phyloP scores from a whole-genome alignment of 2,329 filamentous ascomycete genomes.

The Fusarium virguliforme region DNA sequence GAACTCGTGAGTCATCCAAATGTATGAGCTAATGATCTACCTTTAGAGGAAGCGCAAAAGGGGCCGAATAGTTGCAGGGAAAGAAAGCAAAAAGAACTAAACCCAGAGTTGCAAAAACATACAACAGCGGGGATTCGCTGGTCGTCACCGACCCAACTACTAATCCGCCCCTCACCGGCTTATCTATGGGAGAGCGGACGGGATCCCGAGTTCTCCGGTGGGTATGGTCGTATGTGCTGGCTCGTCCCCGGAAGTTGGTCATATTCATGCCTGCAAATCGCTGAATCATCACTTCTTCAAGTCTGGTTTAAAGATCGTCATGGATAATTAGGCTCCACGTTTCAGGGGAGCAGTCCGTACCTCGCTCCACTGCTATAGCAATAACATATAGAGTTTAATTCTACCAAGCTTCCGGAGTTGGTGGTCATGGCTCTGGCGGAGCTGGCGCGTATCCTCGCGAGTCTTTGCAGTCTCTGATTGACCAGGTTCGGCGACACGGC shows the following conservation, averaged over 20 bases:
- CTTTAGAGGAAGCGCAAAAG: not conserved
- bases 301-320: conserved; percentile 10
- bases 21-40: not conserved
- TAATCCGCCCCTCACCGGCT: conserved; percentile 3
- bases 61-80: no score
- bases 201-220: conserved; percentile 2
- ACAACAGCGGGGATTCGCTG: conserved; percentile 6
- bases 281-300: not conserved
- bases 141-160: conserved; percentile 7
- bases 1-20: not conserved
- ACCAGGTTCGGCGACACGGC: not conserved
- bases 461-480: not conserved
- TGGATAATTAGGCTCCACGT: not conserved
- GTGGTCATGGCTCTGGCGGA: not conserved
- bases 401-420: not conserved
- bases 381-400: not conserved
- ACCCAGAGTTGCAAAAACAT: not conserved
- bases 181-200: conserved; percentile 6
- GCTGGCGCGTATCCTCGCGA: not conserved
- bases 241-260: rapidly evolving
- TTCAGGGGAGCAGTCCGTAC: not conserved
- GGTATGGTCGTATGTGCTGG: conserved; percentile 1
- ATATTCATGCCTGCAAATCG: not conserved
- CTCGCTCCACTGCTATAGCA: no score
- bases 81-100: not conserved